Evolutionary conservation across 2,329 filamentous ascomycete genomes (phyloP), one percentile per base, ranked within the genome.

Genomic region (Aspergillus pseudoviridinutans): DNA sequence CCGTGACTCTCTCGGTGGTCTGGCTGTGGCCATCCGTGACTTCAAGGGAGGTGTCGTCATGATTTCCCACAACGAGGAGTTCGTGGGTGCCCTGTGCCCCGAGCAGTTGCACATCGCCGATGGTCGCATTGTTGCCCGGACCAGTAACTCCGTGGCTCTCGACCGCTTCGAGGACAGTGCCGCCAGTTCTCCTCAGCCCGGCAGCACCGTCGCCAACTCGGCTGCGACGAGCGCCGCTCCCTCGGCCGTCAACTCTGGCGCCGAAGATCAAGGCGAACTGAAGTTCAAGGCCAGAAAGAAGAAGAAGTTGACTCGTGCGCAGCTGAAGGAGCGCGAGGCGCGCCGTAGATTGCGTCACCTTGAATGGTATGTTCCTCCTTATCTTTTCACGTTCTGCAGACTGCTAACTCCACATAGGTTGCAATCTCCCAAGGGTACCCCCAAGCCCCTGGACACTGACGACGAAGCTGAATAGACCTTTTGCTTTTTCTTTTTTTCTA

Each of bases 51-150:
- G 94, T 76, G 94, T 99, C 2, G 92, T 99, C 63, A 96, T 99
- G 87, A 99, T 99, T 77, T 97, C 92, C 61, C 94, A 99, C 80
- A 97, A 99, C 84, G 92, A 97, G 73, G 94, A 99, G 76, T 99
- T 99, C 70, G 92, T 99, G 53, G 92, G 93, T 58, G 93, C 93
- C 3, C 86, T 99, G 10, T 94, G 94, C 78, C 90, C 90, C 3
- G 95, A 99, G 80, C 92, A 97, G 78, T 96, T 94, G 90, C 90
- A 95, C 76, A 91, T 99, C 64, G 87, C 86, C 55, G 91, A 93
- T 68, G 94, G 94, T 1, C 87, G 89, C 51, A 88, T 99, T 60
- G 89, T 91, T 2, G 88, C 92, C 77, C 91, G 91, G 73, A 91
- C 91, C 66, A 86, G 87, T 72, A 79, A 87, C 1, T 87, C 90